Conservation (phyloP, 306 rosid genomes). For the Malus asiatica region DNA sequence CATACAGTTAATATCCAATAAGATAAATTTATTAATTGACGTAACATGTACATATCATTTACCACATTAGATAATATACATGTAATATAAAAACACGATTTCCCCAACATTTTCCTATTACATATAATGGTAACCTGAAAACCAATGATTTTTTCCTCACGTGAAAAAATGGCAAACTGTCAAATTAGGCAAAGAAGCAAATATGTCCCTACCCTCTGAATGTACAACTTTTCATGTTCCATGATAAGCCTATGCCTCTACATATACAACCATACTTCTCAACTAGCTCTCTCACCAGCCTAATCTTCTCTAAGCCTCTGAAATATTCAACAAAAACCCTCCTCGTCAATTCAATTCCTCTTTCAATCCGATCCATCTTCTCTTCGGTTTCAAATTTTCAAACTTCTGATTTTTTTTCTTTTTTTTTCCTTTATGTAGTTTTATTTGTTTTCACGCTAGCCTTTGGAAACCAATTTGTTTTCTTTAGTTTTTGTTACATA, state of each 20-base stretch:
- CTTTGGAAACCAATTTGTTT: conserved; percentile 5
- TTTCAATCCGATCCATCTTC: background rate
- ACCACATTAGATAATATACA: accelerated
- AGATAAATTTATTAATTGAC: no score
- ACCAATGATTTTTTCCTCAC: background rate
- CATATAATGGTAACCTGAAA: no score
- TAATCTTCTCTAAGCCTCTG: conserved; percentile 18
- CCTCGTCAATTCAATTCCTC: background rate
- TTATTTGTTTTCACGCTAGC: conserved; percentile 23
- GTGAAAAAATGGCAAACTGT: conserved; percentile 15
- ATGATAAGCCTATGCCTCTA: conserved; percentile 22
- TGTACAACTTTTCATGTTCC: conserved; percentile 26
- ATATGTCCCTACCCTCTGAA: conserved; percentile 49
- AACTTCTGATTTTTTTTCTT: background rate
- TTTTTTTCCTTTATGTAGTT: conserved; percentile 26
- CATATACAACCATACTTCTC: conserved; percentile 32
- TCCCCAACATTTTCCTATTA: background rate
- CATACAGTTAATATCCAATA: no score
- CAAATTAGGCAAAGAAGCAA: conserved; percentile 27
- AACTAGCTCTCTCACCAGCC: conserved; percentile 18
- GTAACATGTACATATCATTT: no score
- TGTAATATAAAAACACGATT: background rate
- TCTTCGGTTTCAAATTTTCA: conserved; percentile 10
- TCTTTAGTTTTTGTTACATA: background rate
- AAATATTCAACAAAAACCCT: conserved; percentile 7